Conservation (phyloP, 176 grass and related monocot genomes). For the Rhynchospora pubera region DNA sequence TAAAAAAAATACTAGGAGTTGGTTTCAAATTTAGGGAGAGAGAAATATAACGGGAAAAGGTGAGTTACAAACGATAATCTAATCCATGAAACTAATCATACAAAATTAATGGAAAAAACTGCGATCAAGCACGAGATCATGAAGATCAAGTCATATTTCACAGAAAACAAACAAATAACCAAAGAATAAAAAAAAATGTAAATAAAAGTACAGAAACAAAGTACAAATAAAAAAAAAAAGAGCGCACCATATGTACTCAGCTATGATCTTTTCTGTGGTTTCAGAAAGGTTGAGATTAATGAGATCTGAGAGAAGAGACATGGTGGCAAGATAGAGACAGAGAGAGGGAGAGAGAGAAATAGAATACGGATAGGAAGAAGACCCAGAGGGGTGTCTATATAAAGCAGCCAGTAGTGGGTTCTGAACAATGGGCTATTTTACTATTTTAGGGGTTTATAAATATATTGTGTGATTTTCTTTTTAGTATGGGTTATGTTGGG, state of each 20-base stretch:
- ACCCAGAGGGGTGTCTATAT: conserved; percentile 2
- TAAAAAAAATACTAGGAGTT: background rate
- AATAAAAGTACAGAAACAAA: background rate
- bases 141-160: background rate
- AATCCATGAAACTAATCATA: background rate
- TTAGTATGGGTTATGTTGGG: background rate
- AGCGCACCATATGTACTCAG: conserved; percentile 97
- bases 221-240: background rate
- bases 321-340: conserved; percentile 24
- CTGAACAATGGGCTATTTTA: background rate
- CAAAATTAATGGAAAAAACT: background rate
- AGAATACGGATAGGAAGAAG: background rate
- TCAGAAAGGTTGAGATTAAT: conserved; percentile 74
- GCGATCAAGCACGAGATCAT: background rate
- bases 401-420: conserved; percentile 17
- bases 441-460: background rate
- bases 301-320: conserved; percentile 91
- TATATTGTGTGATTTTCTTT: background rate
- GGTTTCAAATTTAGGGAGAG: background rate
- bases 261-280: conserved; percentile 88
- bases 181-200: background rate
- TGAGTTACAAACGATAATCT: background rate
- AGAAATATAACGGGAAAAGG: background rate
- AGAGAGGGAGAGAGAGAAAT: background rate
- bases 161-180: background rate